Percentiles rank a stretch among this genome's conserved stretches.
phyloP scores from a whole-genome alignment of 1,139 yeast species.

The Suhomyces terraborum region DNA sequence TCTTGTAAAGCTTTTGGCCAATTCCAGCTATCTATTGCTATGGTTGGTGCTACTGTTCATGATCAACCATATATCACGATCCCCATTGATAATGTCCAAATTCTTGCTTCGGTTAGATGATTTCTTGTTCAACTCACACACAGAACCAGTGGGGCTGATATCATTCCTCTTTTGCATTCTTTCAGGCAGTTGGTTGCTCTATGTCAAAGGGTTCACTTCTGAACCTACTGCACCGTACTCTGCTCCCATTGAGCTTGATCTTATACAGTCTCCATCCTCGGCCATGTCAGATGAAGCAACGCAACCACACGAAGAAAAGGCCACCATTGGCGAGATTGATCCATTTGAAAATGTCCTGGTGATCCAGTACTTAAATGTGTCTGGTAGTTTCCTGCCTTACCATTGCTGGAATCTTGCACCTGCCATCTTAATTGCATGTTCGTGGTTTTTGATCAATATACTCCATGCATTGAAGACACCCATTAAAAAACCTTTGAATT shows the following conservation, averaged over 20 bases:
- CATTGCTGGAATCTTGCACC: constrained; percentile 18
- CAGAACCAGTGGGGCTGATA: constrained; percentile 8
- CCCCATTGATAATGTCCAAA: constrained; percentile 7
- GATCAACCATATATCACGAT: constrained; percentile 9
- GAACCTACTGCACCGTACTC: constrained; percentile 1
- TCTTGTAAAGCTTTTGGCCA: constrained; percentile 1
- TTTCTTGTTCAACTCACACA: constrained; percentile 8
- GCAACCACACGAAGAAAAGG: neutral
- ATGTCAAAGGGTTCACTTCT: constrained; percentile 5
- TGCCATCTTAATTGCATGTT: constrained; percentile 16
- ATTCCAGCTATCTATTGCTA: constrained; percentile 7
- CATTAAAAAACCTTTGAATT: constrained; percentile 13
- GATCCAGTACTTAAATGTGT: constrained; percentile 2
- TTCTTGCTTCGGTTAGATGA: constrained; percentile 8
- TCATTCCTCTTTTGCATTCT: constrained; percentile 10
- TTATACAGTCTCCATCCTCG: constrained; percentile 5
- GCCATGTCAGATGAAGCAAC: constrained; percentile 1
- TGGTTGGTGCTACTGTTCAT: constrained; percentile 9
- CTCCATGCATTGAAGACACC: constrained; percentile 14
- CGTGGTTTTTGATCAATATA: constrained; percentile 18
- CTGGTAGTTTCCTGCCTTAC: constrained; percentile 8
- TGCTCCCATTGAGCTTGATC: constrained; percentile 4
- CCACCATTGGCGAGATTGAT: neutral
- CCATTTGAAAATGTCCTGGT: constrained; percentile 3
- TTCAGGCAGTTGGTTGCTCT: constrained; percentile 11